Base-by-base conservation (phyloP, 1,284 basidiomycete species). In the Irpex lacteus region DNA sequence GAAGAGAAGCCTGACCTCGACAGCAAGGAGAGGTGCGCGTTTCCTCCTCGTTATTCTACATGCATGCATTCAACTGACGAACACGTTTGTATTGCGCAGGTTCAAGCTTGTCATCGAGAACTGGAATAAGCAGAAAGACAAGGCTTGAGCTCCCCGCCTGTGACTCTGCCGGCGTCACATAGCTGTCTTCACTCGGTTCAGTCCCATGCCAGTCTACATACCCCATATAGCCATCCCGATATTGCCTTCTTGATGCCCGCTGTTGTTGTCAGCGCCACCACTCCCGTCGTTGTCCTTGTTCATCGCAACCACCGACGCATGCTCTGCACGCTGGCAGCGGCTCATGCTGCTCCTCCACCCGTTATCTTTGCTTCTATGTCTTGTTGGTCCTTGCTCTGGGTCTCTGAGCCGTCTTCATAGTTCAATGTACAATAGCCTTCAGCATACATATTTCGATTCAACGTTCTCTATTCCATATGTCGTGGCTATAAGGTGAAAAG, bases 81-180 rank as follows among this genome's bases (percentile, higher is more conserved):
- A 61, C 57, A 54, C 19, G 50, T 63, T 56, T 15, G 40, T 6
- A n/a, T 15, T 36, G 61, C 56, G 37, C 66, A 92, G 90, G 73
- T 92, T 92, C 79, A 91, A 89, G 75, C 71, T 82, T 60, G 90
- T 90, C 21, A 89, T 90, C 2, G 70, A 84, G 54, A 92, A 91
- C 77, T 92, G 90, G 90, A 90, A 89, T 75, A 85, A 81, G 67
- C 82, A 87, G 63, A 87, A 86, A 73, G 86, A 88, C 73, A 89
- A 88, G 73, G 85, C 86, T 11, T 85, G 83, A 74, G 79, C 76
- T 34, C 32, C 32, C 32, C 32, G 32, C 32, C 70, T 66, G 58
- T 63, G 55, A 47, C 53, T n/a, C 54, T 52, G 62, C n/a, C 26
- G 34, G 26, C 61, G 21, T 60, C 37, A 55, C 38, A 37, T 36